Percentiles rank a stretch among this genome's conserved stretches.
Conservation (phyloP, 2,329 filamentous ascomycete genomes). For the Clarireedia hainanense region DNA sequence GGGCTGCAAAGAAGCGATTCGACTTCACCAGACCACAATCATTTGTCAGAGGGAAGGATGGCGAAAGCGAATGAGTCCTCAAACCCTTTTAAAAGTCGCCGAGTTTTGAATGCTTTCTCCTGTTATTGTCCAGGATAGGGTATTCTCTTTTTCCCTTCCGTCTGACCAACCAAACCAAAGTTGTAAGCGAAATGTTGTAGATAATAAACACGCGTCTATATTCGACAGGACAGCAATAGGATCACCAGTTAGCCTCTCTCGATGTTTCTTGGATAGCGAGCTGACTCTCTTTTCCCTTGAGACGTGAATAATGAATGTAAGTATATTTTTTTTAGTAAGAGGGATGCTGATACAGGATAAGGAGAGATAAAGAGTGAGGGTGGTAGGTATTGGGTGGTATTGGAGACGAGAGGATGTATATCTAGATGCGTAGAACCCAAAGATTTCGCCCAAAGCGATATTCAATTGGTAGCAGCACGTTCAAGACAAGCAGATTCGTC, state of each 20-base stretch:
- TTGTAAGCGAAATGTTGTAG: background rate
- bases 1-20: background rate
- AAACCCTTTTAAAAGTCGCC: background rate
- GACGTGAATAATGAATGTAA: background rate
- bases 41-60: background rate
- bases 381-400: background rate
- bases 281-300: background rate
- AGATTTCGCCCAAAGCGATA: too few species aligned
- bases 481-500: background rate
- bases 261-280: background rate
- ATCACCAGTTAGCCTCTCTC: background rate
- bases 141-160: background rate
- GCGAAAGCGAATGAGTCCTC: constrained; percentile 3
- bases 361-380: too few species aligned
- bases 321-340: background rate
- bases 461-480: too few species aligned
- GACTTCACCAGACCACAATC: background rate
- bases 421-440: too few species aligned
- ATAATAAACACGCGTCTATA: background rate
- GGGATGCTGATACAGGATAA: too few species aligned
- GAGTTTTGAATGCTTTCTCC: background rate
- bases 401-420: background rate
- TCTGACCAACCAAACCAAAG: background rate
- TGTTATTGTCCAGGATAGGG: background rate
- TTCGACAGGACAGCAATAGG: background rate